Base-by-base conservation (phyloP, 2,329 filamentous ascomycete species). In the Aspergillus clavatus region DNA sequence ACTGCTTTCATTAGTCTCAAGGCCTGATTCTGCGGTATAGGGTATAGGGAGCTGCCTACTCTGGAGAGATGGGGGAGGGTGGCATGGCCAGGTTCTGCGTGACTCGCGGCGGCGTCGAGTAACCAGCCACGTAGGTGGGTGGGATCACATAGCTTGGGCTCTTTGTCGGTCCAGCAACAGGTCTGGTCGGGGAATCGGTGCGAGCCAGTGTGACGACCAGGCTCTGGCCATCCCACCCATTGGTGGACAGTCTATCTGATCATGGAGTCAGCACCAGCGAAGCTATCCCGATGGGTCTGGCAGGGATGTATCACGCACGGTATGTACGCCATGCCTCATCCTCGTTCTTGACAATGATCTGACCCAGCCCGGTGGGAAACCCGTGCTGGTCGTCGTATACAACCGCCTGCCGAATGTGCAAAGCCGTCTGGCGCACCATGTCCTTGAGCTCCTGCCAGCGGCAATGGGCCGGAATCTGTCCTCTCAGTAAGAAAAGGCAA, bases 371-470 rank as follows among this genome's bases (percentile, higher is more conserved):
- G 1, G 68, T 71, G 16, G 69, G 67, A 42, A 68, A 65, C 4
- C 69, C 69, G 47, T 70, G 62, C 33, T 58, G 61, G 43, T 71
- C 69, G 54, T 72, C 69, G 42, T 71, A 71, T 16, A 72, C 69
- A 14, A 71, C 69, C 1, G 69, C 69, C 46, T 72, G 68, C 26
- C 68, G 67, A 43, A 72, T 71, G 50, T 72, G 69, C 33, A 68
- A 46, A 23, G 69, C 69, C 19, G 67, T 71, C 50, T 72, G 68
- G 16, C 69, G 69, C 14, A 72, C 65, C n/a, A 71, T 52, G 45
- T 72, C 69, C 44, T 72, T 72, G 31, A 72, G 51, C 53, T 72
- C 69, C 53, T 72, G 69, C 69, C 69, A 72, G 45, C 69, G 67
- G 45, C 69, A 71, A 46, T 70, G 67, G 8, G 65, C 55, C 40